Evolutionary conservation across 1,284 basidiomycete species (phyloP), one percentile per base, ranked within the genome.

Genomic region (Naganishia sp.): DNA sequence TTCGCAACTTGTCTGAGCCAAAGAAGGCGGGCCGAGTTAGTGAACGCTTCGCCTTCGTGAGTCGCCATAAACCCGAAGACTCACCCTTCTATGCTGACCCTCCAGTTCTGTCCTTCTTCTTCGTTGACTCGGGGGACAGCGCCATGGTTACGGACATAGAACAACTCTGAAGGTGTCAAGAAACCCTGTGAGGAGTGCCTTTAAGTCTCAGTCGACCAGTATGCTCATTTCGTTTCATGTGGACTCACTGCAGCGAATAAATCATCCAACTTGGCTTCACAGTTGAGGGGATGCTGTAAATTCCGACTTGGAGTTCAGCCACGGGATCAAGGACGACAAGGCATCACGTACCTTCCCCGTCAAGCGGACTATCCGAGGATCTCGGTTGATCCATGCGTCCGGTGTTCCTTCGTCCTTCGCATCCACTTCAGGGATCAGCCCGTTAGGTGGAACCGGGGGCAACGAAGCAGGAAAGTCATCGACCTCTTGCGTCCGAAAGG

Each of bases 131-230:
- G 74, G 0, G 87, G 87, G 2, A 87, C 86, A 2, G 86, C 83
- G 18, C 87, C 87, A 71, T 88, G 87, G 69, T 85, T 87, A 23
- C 87, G 83, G 21, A 88, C 87, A 72, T 84, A 88, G 75, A 86
- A 86, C n/a, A 88, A 80, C 67, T 84, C 81, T 46, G 82, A 82
- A 0, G 87, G 85, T 0, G 87, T 88, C 55, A 88, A 72, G 73
- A 88, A 88, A 21, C 87, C 85, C 75, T 82, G 43, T 4, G 42
- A 33, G n/a, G n/a, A 25, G 25, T 33, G 7, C 42, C 16, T 28
- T 43, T 28, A 0, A 13, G 13, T 28, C 28, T 28, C 28, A 5
- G 28, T 0, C 21, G 39, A 45, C 43, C 21, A 23, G 43, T 15
- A 21, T 2, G 5, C 48, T 33, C 15, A 15, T 36, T 9, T 7